Evolutionary conservation across 257 asterid genomes (phyloP).

Genomic region (Solanum rostratum): DNA sequence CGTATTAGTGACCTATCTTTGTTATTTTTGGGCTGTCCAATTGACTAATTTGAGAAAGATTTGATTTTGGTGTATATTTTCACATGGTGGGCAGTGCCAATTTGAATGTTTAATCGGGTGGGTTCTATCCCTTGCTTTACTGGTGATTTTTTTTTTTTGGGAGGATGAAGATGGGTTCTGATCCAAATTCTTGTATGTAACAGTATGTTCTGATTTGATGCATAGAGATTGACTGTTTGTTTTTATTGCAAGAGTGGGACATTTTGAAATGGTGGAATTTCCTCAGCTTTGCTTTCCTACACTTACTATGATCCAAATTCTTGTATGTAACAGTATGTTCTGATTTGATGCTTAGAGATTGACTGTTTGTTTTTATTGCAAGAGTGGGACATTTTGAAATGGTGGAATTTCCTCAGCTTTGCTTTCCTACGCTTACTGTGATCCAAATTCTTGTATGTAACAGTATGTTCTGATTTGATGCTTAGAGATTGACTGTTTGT

Average conservation of each 20-base stretch:
- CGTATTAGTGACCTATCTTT: neutral
- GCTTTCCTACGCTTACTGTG: too few relatives aligned
- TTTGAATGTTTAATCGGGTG: constrained; percentile 9
- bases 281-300: neutral
- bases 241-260: neutral
- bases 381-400: neutral
- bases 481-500: constrained; percentile 3
- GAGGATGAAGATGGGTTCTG: neutral
- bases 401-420: neutral
- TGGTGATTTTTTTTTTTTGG: neutral
- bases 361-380: neutral
- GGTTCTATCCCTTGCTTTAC: neutral
- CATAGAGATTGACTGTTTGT: constrained; percentile 5
- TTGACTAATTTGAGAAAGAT: neutral
- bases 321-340: neutral
- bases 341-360: constrained; percentile 7
- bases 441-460: neutral
- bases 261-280: neutral
- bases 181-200: neutral
- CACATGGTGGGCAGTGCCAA: neutral
- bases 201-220: constrained; percentile 1
- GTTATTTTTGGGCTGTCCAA: neutral
- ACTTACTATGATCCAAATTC: neutral
- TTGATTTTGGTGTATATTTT: constrained; percentile 12
- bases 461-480: constrained; percentile 1